Conservation (phyloP, 2,329 filamentous ascomycete species). For the Cercospora zeae-maydis region DNA sequence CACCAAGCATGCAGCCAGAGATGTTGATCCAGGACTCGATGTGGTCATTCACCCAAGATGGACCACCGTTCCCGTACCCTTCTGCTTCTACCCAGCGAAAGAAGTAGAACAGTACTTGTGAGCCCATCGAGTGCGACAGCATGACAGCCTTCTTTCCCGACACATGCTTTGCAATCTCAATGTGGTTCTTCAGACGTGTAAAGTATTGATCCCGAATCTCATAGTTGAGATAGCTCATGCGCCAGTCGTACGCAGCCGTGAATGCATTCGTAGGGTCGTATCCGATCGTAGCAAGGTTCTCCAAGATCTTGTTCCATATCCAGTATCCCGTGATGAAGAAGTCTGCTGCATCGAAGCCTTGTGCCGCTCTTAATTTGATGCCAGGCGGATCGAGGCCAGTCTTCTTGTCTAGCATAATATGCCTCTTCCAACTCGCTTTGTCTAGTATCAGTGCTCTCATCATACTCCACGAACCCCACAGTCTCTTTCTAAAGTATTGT, state of each 20-base stretch:
- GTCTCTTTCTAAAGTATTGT: conserved; percentile 85
- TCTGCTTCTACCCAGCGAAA: conserved; percentile 77
- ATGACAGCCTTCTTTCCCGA: conserved; percentile 77
- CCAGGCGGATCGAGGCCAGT: conserved; percentile 88
- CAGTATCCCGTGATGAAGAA: conserved; percentile 90
- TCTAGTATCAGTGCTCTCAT: conserved; percentile 92
- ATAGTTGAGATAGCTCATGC: conserved; percentile 82
- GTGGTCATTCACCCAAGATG: conserved; percentile 83
- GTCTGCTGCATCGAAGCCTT: conserved; percentile 95
- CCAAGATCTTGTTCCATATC: conserved; percentile 99
- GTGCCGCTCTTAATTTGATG: conserved; percentile 86
- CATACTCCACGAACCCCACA: conserved; percentile 99
- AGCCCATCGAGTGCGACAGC: conserved; percentile 95
- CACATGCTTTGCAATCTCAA: conserved; percentile 75
- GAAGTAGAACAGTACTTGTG: conserved; percentile 85
- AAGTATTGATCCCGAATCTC: conserved; percentile 93
- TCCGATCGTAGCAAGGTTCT: conserved; percentile 91
- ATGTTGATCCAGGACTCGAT: conserved; percentile 98
- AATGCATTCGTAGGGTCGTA: conserved; percentile 82
- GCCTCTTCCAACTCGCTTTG: conserved; percentile 89
- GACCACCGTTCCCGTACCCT: conserved; percentile 74
- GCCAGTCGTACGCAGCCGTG: conserved; percentile 80
- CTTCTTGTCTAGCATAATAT: conserved; percentile 92
- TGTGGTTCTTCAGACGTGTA: conserved; percentile 80
- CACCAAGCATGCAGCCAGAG: conserved; percentile 94